Evolutionary conservation across 2,329 filamentous ascomycete species (phyloP), one percentile per base, ranked within the genome.

Genomic region (Fusarium sp.): DNA sequence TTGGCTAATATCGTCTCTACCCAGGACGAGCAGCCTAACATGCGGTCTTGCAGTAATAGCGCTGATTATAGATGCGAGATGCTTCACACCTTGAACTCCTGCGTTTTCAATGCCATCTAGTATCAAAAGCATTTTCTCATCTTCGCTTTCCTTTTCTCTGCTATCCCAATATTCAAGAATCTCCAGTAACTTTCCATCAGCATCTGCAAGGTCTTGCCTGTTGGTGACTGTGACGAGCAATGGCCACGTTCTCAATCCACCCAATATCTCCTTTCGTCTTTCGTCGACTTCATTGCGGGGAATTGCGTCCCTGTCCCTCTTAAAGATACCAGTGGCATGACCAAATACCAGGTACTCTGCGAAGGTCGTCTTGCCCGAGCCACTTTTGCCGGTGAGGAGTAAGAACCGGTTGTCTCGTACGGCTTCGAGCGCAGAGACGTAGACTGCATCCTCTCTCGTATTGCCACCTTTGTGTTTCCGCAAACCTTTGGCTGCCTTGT

Each of bases 311-410:
- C 25, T 46, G 0, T 52, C n/a, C 16, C 4, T 52, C n/a, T 19
- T 1, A 2, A 21, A 15, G 49, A 25, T 21, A 21, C 18, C 32
- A 0, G 8, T 13, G 16, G 32, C 0, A 21, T 37, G 18, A 0
- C 16, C 4, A 52, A 7, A 25, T 21, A 52, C 4, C 15, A 52
- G 49, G 18, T 25, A 33, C n/a, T 52, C 11, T 21, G 49, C 49
- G 8, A 52, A 37, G 1, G 32, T 25, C 49, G 49, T 52, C 49
- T 52, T 52, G 0, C 49, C 49, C 2, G 32, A 37, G 3, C 49
- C 49, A 25, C 49, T 52, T 18, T 13, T 3, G 10, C 49, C 49
- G 3, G 49, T 52, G n/a, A 52, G 49, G 11, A 52, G 16, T 19
- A 52, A 52, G 5, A 52, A 13, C 21, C n/a, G 32, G 21, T 52